Conservation (phyloP, 108 stramenopile species). For the Skeletonema menzelii region DNA sequence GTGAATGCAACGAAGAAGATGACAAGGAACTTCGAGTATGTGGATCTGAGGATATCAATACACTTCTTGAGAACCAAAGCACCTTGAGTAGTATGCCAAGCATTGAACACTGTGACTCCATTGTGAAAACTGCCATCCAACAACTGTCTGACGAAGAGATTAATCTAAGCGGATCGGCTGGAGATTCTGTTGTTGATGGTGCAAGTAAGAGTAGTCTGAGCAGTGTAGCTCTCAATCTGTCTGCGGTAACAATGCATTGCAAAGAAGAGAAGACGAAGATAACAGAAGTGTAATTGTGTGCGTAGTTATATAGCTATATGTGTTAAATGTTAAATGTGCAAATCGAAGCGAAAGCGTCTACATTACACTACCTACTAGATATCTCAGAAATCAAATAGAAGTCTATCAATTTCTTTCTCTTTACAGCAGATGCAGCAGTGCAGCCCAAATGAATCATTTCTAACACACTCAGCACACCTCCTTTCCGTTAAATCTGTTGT, state of each 20-base stretch:
- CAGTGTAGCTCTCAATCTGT: conserved; percentile 40
- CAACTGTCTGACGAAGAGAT: conserved; percentile 9
- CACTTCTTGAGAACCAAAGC: conserved; percentile 42
- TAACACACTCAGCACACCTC: neutral
- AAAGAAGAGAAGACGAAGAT: conserved; percentile 9
- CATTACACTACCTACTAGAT: no score
- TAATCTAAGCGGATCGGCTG: conserved; percentile 36
- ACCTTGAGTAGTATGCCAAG: conserved; percentile 47
- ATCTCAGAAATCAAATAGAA: neutral
- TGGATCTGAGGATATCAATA: conserved; percentile 35
- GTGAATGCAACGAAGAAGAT: conserved; percentile 5
- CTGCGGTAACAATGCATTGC: conserved; percentile 36
- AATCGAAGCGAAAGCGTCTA: neutral
- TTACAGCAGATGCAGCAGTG: neutral
- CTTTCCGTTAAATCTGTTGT: neutral
- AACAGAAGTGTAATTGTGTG: neutral
- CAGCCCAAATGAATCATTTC: neutral
- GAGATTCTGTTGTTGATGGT: conserved; percentile 15
- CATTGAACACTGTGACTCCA: conserved; percentile 18
- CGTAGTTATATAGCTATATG: neutral
- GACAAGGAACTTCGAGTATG: conserved; percentile 12
- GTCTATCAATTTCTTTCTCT: neutral
- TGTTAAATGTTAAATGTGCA: neutral
- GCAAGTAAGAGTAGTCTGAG: conserved; percentile 46
- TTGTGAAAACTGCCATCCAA: conserved; percentile 2